Conservation (phyloP, 2,329 filamentous ascomycete genomes). For the Penicillium sp. region DNA sequence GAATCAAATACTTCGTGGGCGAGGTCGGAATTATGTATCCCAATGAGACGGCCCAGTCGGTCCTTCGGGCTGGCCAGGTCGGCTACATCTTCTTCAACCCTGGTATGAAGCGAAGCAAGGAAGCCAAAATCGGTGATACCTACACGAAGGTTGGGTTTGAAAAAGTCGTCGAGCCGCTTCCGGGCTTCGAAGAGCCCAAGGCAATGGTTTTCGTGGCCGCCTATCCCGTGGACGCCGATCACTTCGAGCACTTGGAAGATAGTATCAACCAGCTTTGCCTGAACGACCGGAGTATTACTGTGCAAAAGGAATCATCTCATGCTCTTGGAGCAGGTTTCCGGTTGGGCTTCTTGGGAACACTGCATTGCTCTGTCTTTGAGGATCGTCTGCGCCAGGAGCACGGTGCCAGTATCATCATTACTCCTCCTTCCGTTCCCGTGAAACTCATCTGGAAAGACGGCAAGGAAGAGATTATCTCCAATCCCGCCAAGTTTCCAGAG, state of each 20-base stretch:
- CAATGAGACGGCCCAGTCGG: slow-evolving; percentile 67
- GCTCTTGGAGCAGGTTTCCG: slow-evolving; percentile 90
- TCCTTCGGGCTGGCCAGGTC: slow-evolving; percentile 81
- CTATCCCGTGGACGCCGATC: slow-evolving; percentile 82
- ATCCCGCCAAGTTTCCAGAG: slow-evolving; percentile 81
- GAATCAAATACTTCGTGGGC: slow-evolving; percentile 81
- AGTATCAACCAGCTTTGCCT: slow-evolving; percentile 88
- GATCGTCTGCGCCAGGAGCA: slow-evolving; percentile 90
- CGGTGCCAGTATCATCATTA: slow-evolving; percentile 90
- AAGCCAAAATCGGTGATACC: slow-evolving; percentile 92
- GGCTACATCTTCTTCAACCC: slow-evolving; percentile 97
- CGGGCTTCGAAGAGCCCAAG: slow-evolving; percentile 93
- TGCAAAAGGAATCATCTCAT: slow-evolving; percentile 89
- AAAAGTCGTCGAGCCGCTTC: slow-evolving; percentile 65
- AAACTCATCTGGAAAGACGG: slow-evolving; percentile 73
- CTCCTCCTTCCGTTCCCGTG: slow-evolving; percentile 86
- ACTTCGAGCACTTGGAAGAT: slow-evolving; percentile 79
- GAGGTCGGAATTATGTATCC: slow-evolving; percentile 97
- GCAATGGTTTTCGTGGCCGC: slow-evolving; percentile 98
- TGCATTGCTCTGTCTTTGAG: slow-evolving; percentile 98
- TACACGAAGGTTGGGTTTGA: slow-evolving; percentile 76
- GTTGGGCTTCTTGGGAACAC: slow-evolving; percentile 85
- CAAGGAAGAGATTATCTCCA: slow-evolving; percentile 68
- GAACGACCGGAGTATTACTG: slow-evolving; percentile 87
- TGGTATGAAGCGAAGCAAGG: slow-evolving; percentile 92